Evolutionary conservation across 1,284 basidiomycete species (phyloP), one percentile per base, ranked within the genome.

Genomic region (Meira nashicola): DNA sequence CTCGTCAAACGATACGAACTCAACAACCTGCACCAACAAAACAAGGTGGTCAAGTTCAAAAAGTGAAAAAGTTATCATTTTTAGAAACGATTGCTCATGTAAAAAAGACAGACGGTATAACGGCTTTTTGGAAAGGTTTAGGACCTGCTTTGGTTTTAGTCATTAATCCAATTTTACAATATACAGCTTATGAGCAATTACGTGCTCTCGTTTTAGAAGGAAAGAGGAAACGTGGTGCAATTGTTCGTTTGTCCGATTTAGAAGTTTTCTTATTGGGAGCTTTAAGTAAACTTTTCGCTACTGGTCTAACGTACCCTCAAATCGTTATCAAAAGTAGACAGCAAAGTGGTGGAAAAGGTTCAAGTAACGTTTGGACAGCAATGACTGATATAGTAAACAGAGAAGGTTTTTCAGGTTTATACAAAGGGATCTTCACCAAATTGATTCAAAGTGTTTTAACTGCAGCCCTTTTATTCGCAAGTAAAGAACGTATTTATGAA

Each of bases 131-230:
- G 89, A 84, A 92, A 55, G 95, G 95, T n/a, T 85, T 99, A 43
- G 92, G 92, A 0, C 93, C 95, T 2, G 93, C 94, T 15, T 82
- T 98, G 54, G 84, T 93, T 39, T 83, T 98, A 47, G 93, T 97
- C 70, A 85, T 92, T 72, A 99, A 99, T 79, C 95, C 95, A 8
- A 89, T 99, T 39, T 83, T 98, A 44, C 84, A 84, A 76, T 78
- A 78, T 66, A 78, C 76, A 2, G 74, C 67, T 9, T 78, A 76
- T 48, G 76, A 78, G 60, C 74, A 76, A 59, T 60, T 77, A 50
- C 76, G 77, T 68, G 72, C 73, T 53, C 66, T 67, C 64, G 59
- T 76, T 1, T 66, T 78, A 58, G 69, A 69, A 33, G 61, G 62
- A 48, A 65, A 74, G 33, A 51, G 58, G 54, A 53, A 54, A 19